Base-by-base conservation (phyloP, 1,284 basidiomycete genomes). In the Cryptococcus sp. region DNA sequence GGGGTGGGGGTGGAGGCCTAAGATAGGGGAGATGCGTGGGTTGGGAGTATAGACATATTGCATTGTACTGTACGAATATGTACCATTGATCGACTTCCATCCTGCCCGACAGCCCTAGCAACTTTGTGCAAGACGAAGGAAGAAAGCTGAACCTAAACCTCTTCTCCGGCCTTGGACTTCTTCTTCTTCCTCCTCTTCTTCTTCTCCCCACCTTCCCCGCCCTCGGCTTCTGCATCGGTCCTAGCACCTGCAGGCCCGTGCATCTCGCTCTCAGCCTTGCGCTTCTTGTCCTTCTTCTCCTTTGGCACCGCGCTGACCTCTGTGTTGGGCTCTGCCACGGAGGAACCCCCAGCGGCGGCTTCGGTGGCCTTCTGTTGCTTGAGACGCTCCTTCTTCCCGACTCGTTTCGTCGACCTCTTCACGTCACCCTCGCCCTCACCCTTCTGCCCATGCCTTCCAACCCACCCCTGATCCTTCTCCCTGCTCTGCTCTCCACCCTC, bases 391-490 rank as follows among this genome's bases (percentile, higher is more conserved):
- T 65, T 62, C 53, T 53, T 66, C 15, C 55, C 55, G 46, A 59
- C 53, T 16, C 47, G 51, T 20, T 55, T 56, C 2, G 2, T 45
- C 53, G 9, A 20, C 49, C 43, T 44, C 48, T 44, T 51, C 40
- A 46, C 28, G 35, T 50, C 35, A 43, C 21, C 47, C 49, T 33
- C 53, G 35, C 20, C 55, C 49, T 59, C 57, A 24, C 56, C 43
- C 55, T 62, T 62, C 18, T 55, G 52, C 11, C 8, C 15, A 18
- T 73, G 63, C 46, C 78, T 64, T 65, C 79, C 78, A 59, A 78
- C 78, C 68, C 77, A 79, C 52, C 79, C 79, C 59, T 78, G 76
- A 13, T 76, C 70, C 68, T 77, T 79, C 45, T 70, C 70, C 8
- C 43, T 47, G 15, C 55, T 57, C 23, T 48, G 52, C n/a, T 44